Conservation (phyloP, 1,139 yeast species). For the Kurtzmaniella quercitrusa region DNA sequence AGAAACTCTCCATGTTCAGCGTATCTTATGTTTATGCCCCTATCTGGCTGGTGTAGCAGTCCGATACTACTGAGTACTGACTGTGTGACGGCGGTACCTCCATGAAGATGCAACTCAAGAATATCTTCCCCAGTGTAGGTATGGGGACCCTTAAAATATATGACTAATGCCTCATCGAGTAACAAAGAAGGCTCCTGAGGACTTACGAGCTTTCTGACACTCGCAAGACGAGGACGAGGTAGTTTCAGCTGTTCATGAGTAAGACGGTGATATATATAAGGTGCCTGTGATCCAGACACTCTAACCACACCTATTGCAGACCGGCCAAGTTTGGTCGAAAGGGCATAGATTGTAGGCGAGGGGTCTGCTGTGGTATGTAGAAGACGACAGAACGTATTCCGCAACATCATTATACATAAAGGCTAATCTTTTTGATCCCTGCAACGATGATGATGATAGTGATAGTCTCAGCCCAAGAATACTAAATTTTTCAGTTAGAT, state of each 20-base stretch:
- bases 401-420: not conserved
- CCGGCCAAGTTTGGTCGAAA: conserved; percentile 77
- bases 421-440: not conserved
- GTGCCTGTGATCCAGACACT: conserved; percentile 68
- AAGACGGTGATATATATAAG: conserved; percentile 40
- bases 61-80: conserved; percentile 66
- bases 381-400: not conserved
- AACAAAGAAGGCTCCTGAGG: conserved; percentile 31
- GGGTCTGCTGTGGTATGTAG: conserved; percentile 1
- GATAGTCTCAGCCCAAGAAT: no score
- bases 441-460: no score
- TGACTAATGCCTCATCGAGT: conserved; percentile 72
- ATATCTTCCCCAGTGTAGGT: conserved; percentile 93
- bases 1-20: conserved; percentile 96
- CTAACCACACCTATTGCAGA: conserved; percentile 88
- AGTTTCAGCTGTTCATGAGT: conserved; percentile 24
- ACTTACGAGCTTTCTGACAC: conserved; percentile 49
- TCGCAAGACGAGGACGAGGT: conserved; percentile 53
- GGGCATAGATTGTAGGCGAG: conserved; percentile 76
- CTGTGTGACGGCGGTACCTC: conserved; percentile 81
- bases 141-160: conserved; percentile 69
- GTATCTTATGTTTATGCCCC: conserved; percentile 52
- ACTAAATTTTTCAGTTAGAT: not conserved
- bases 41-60: conserved; percentile 38
- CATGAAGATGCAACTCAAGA: conserved; percentile 85